Evolutionary conservation across 805 yeast species (phyloP), one percentile per base, ranked within the genome.

Genomic region (Candida odintsovae): DNA sequence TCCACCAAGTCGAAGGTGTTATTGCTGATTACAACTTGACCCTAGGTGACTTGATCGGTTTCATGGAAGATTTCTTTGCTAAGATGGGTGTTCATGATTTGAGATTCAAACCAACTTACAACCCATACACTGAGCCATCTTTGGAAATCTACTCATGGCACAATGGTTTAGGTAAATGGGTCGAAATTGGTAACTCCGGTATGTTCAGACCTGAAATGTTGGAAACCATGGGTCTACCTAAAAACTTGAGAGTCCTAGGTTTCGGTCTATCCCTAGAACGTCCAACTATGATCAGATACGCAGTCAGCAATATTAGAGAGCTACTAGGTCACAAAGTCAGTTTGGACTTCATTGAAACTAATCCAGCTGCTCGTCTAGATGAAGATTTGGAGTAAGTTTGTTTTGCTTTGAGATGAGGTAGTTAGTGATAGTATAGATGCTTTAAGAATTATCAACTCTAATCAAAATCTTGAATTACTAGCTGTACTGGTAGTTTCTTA

Each of bases 171-270:
- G 83, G 77, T 58, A 94, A 89, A 68, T 95, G 99, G 99, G 99
- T 94, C 52, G 99, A 94, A 75, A 92, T 94, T 62, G 99, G 99
- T 68, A 94, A 94, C 76, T 90, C 97, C 18, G 99, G 99, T 68
- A 86, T 94, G 96, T 94, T 94, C 78, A 83, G 99, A 72, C 99
- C 99, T 13, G 99, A 94, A 72, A 94, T 94, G 99, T 77, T 95
- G 65, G 97, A 90, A 72, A 73, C 96, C 40, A 92, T 94, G 98
- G 99, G 99, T 31, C 78, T 94, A 62, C 99, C 99, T 50, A 83
- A 83, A 73, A 86, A 88, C 65, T 69, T 95, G 73, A 79, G 97
- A 66, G 98, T 92, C 12, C 78, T 90, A 55, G 99, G 99, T 52
- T 94, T 95, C 90, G 99, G 99, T 62, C 76, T 94, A 59, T 86